Percentiles rank a stretch among this genome's conserved stretches.
Conservation (phyloP, 805 yeast genomes). For the Wickerhamiella lipophila region DNA sequence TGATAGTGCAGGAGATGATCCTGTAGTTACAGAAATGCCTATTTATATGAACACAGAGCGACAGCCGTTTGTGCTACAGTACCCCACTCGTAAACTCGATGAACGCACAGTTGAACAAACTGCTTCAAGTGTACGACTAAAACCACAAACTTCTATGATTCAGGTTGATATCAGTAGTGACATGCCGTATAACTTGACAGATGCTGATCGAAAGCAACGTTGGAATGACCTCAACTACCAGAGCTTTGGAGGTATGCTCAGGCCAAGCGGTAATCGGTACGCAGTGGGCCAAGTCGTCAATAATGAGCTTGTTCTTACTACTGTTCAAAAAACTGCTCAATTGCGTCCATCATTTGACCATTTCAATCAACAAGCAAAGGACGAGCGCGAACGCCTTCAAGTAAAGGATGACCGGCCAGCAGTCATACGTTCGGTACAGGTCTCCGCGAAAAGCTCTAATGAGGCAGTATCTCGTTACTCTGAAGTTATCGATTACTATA, state of each 20-base stretch:
- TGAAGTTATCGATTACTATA: slow-evolving; percentile 56
- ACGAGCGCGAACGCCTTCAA: not conserved
- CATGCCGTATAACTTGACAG: slow-evolving; percentile 48
- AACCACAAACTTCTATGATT: slow-evolving; percentile 47
- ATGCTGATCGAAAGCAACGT: slow-evolving; percentile 45
- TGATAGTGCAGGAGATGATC: slow-evolving; percentile 34
- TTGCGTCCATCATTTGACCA: slow-evolving; percentile 71
- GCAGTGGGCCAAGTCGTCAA: slow-evolving; percentile 33
- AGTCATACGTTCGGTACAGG: slow-evolving; percentile 54
- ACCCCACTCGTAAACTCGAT: slow-evolving; percentile 38
- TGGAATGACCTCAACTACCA: slow-evolving; percentile 56
- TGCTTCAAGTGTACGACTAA: slow-evolving; percentile 39
- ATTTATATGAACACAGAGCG: slow-evolving; percentile 32
- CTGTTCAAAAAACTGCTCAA: slow-evolving; percentile 59
- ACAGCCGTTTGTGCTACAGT: slow-evolving; percentile 40
- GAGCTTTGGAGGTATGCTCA: slow-evolving; percentile 56
- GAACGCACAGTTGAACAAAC: slow-evolving; percentile 14
- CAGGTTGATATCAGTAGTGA: slow-evolving; percentile 71
- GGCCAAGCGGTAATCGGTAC: slow-evolving; percentile 24
- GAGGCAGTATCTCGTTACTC: slow-evolving; percentile 51
- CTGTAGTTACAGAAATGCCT: slow-evolving; percentile 50
- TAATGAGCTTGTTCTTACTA: slow-evolving; percentile 47
- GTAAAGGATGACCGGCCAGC: slow-evolving; percentile 30
- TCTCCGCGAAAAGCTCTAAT: slow-evolving; percentile 54
- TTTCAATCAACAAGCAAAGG: slow-evolving; percentile 45